A percentile compares a stretch with the other conserved stretches of the same genome.
These are phyloP conservation scores for Curvularia hawaiiensis DNA, from an alignment of 2,329 filamentous ascomycete species.

Conservation along the genomic window DNA sequence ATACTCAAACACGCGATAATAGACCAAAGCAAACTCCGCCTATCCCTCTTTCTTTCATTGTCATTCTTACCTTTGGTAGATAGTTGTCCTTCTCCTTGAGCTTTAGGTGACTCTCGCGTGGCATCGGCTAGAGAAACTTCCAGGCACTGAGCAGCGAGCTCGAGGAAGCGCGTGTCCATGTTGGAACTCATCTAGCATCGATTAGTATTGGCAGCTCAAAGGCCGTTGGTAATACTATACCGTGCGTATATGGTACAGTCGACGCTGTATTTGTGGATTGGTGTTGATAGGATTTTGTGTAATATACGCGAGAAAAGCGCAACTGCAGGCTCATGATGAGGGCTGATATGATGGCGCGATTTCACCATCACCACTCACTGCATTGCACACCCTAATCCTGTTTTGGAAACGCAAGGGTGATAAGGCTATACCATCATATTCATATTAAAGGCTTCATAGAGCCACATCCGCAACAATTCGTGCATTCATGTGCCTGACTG, in stretches of 20 bases:
- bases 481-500: not conserved
- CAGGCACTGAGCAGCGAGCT: not conserved
- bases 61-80: not conserved
- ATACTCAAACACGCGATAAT: constrained; percentile 8
- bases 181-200: constrained; percentile 12
- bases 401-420: not conserved
- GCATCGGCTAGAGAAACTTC: not conserved
- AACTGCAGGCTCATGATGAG: not conserved
- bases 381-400: not conserved
- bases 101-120: not conserved
- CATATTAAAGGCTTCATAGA: not conserved
- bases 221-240: not conserved
- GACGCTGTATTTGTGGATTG: not conserved
- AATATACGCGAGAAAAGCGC: not conserved
- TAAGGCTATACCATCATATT: not conserved
- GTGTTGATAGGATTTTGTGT: not conserved
- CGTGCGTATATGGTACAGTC: not conserved
- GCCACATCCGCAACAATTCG: not conserved
- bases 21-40: not conserved
- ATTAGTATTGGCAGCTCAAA: not conserved
- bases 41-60: not conserved
- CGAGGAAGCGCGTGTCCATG: constrained; percentile 14
- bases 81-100: not conserved
- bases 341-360: not conserved
- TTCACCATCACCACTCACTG: not conserved